Percentiles rank a stretch among this genome's conserved stretches.
These are phyloP conservation scores for Rhododendron ferrugineum DNA, from an alignment of 148 eudicot genomes.

Conservation along the genomic window DNA sequence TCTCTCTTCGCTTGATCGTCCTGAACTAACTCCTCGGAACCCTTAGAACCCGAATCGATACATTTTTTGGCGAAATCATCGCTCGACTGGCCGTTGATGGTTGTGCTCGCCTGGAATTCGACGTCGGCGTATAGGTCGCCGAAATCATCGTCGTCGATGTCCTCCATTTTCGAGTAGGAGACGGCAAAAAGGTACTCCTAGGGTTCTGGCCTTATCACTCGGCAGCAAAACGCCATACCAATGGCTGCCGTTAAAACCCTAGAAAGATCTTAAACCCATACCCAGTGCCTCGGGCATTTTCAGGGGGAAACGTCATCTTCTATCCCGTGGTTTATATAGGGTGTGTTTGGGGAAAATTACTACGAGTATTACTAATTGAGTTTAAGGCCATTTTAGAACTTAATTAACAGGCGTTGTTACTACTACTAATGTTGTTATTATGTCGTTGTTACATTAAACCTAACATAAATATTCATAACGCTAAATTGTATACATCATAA, in stretches of 20 bases:
- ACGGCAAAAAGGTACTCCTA: background rate
- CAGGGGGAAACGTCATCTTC: background rate
- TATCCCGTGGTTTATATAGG: background rate
- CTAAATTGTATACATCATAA: too few species aligned
- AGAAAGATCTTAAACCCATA: slow-evolving; percentile 11
- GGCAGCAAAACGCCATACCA: background rate
- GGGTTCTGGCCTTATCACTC: background rate
- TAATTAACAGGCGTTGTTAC: too few species aligned
- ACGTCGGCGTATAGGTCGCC: slow-evolving; percentile 46
- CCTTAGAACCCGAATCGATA: background rate
- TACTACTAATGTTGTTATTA: too few species aligned
- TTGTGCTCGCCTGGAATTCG: slow-evolving; percentile 32
- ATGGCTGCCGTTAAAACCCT: slow-evolving; percentile 3
- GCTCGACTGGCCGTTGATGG: slow-evolving; percentile 17
- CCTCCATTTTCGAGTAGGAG: slow-evolving; percentile 19
- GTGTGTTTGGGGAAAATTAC: too few species aligned
- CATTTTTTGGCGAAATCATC: background rate
- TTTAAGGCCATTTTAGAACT: too few species aligned
- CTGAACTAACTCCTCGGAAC: background rate
- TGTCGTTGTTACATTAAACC: too few species aligned
- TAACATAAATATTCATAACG: too few species aligned
- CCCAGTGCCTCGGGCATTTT: background rate
- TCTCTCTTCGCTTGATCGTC: background rate
- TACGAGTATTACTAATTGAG: too few species aligned
- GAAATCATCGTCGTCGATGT: slow-evolving; percentile 31